Evolutionary conservation across 2,329 filamentous ascomycete genomes (phyloP), one percentile per base, ranked within the genome.

Genomic region (Aspergillus sp.): DNA sequence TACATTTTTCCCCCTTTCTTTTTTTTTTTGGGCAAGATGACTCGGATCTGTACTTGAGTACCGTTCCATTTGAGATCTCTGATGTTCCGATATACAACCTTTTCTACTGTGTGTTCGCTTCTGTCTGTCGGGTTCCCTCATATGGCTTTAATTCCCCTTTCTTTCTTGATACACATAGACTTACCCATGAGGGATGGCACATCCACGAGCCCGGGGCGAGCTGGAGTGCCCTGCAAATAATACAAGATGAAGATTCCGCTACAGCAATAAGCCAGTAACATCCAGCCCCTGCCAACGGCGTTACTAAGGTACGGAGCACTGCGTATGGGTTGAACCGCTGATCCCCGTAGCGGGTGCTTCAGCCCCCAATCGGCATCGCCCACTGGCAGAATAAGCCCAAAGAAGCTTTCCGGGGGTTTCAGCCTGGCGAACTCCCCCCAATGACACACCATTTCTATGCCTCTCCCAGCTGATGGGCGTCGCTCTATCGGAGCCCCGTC

Each of bases 1-100:
- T 60, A 62, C 59, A 62, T 30, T 30, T 30, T 3, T 2, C 9
- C 9, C 26, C 26, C 26, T 8, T 3, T 11, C 10, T 62, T 51
- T 59, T 60, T 22, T 62, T 51, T 60, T 60, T 22, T 62, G 57
- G 59, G 53, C 53, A 54, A 59, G 51, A 57, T 64, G 46, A 52
- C 48, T 50, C 35, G 49, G 42, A 56, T 60, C 49, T 61, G 51
- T 53, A 51, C 35, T 46, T 52, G 51, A 52, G 55, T 47, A 46
- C 51, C 50, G 22, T 47, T 50, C 51, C 43, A 47, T 51, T 30
- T 40, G 53, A 58, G 58, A 53, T 49, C 30, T 50, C 52, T 56
- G 58, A 20, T 54, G 16, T 50, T 47, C 47, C 26, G 38, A 48
- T 50, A 32, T 51, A 51, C 43, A 42, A 22, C 49, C 47, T 47